Evolutionary conservation across 148 eudicot genomes (phyloP), one percentile per base, ranked within the genome.

Genomic region (Vaccinium darrowii): DNA sequence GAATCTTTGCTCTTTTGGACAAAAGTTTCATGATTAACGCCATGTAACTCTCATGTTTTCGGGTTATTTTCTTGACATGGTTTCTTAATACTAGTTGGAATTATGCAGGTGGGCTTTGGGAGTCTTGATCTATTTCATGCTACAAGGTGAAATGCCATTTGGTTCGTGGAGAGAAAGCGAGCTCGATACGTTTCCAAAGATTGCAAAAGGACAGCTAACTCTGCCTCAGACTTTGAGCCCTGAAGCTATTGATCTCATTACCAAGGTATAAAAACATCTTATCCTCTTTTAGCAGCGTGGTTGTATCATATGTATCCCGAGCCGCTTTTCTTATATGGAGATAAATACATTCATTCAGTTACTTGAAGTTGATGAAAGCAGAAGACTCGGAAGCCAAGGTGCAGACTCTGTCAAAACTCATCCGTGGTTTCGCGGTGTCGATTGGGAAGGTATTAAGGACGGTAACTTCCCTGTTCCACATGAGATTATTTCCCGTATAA

Each of bases 81-180:
- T 52, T 52, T 85, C 58, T 50, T 3, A 63, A 25, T 76, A 65
- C 43, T 74, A 81, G 12, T 49, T 51, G 62, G 47, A 74, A 23
- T 43, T 84, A 81, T 90, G 89, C 90, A 97, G 99, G 99, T 97
- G 99, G 99, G 96, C 98, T 23, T 87, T 97, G 83, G 99, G 99
- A 86, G 94, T 93, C 86, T 83, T 97, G 89, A 91, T 94, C 86
- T 95, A 92, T 88, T 92, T 90, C 90, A 95, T 95, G 99, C 92
- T 97, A 71, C 92, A 92, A 92, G 94, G 98, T 72, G 99, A 97
- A 86, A 94, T 94, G 99, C 99, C 99, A 50, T 97, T 97, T 85
- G 99, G 99, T 81, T 93, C 98, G 16, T 97, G 98, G 99, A 90
- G 99, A 91, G 93, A 93, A 72, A 95, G 91, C 65, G 98, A 97